phyloP scores from a whole-genome alignment of 805 yeast genomes.

The Metschnikowia santaceciliae region DNA sequence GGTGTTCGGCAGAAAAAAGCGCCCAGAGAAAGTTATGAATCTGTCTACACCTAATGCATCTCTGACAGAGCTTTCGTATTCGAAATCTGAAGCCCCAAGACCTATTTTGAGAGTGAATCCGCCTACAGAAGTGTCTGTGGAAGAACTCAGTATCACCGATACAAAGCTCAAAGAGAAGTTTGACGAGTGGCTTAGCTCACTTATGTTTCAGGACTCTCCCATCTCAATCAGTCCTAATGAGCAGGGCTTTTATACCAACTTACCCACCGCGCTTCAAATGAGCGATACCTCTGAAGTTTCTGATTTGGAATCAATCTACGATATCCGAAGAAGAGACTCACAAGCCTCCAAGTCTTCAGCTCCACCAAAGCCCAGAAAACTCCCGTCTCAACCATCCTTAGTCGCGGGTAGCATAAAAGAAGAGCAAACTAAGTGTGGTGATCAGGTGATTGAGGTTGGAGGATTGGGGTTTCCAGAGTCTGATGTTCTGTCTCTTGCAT shows the following conservation, averaged over 20 bases:
- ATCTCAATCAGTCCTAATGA: constrained; percentile 24
- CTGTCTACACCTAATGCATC: background rate
- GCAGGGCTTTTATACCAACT: constrained; percentile 38
- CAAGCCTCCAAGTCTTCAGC: background rate
- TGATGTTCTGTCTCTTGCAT: constrained; percentile 15
- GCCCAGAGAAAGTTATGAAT: background rate
- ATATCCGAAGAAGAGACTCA: constrained; percentile 1
- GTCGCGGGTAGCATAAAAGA: background rate
- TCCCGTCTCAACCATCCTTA: background rate
- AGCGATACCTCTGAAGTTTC: constrained; percentile 23
- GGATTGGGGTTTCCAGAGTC: constrained; percentile 5
- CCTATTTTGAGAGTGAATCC: constrained; percentile 4
- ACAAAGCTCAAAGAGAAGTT: constrained; percentile 10
- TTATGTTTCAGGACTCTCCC: constrained; percentile 21
- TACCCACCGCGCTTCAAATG: constrained; percentile 12
- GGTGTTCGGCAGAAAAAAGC: constrained; percentile 3
- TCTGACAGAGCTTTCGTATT: background rate
- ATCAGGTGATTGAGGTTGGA: background rate
- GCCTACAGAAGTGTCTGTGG: constrained; percentile 6
- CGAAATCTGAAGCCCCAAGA: constrained; percentile 1
- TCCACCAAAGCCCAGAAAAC: background rate
- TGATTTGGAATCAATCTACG: constrained; percentile 28
- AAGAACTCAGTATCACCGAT: constrained; percentile 4
- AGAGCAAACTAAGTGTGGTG: background rate
- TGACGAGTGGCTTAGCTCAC: constrained; percentile 26